A percentile compares a stretch with the other conserved stretches of the same genome.
These are phyloP conservation scores for Tylopilus plumbeoviolaceoides DNA, from an alignment of 768 basidiomycete genomes.

Conservation along the genomic window DNA sequence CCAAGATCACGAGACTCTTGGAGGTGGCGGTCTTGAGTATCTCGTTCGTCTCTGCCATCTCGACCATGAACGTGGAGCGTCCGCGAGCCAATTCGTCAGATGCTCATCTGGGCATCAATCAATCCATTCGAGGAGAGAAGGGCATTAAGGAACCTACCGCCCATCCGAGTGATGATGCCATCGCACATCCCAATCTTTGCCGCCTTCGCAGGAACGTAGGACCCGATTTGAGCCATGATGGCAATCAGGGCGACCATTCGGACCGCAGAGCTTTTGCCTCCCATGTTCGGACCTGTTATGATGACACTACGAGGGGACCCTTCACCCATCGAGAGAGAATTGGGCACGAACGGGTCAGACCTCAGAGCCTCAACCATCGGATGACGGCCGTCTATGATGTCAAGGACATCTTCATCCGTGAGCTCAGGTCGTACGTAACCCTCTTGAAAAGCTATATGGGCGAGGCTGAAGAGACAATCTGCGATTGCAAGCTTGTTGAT, in stretches of 20 bases:
- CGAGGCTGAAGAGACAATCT: constrained; percentile 85
- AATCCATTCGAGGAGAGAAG: not conserved
- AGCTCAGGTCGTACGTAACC: constrained; percentile 80
- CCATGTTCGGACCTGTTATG: constrained; percentile 86
- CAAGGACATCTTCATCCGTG: constrained; percentile 58
- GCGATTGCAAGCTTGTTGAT: constrained; percentile 78
- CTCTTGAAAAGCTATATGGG: constrained; percentile 68
- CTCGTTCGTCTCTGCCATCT: constrained; percentile 90
- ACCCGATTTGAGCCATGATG: constrained; percentile 84
- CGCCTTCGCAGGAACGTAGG: constrained; percentile 79
- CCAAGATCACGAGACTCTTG: constrained; percentile 82
- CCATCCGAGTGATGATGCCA: constrained; percentile 85
- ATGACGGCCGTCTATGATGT: constrained; percentile 83
- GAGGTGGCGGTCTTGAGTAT: constrained; percentile 74
- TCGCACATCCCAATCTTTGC: constrained; percentile 80
- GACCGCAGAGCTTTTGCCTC: constrained; percentile 82
- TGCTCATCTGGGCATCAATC: constrained; percentile 40
- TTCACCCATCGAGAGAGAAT: constrained; percentile 64
- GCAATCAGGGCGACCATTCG: constrained; percentile 74
- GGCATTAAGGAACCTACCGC: constrained; percentile 48
- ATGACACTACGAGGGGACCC: constrained; percentile 53
- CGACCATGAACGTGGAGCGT: constrained; percentile 95
- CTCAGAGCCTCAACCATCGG: constrained; percentile 85
- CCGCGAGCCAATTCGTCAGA: constrained; percentile 85
- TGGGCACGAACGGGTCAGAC: constrained; percentile 82